Conservation (phyloP, 2,329 filamentous ascomycete species). For the Colletotrichum lindemuthianum region DNA sequence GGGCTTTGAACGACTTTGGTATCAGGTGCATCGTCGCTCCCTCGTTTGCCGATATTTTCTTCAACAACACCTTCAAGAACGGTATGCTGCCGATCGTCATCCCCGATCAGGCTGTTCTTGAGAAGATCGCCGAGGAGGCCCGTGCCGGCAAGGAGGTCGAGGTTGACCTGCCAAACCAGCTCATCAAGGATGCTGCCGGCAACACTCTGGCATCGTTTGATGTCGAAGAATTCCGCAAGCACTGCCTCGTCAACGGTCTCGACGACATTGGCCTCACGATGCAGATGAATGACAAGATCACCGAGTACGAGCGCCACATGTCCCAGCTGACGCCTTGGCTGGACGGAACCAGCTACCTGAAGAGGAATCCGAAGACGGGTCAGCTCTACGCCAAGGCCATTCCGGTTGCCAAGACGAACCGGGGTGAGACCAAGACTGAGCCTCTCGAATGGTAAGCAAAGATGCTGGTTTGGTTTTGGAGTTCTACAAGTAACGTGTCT, state of each 20-base stretch:
- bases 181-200: slow-evolving; percentile 80
- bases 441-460: slow-evolving; percentile 83
- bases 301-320: slow-evolving; percentile 81
- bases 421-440: slow-evolving; percentile 84
- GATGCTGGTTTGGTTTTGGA: slow-evolving; percentile 25
- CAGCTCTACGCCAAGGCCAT: slow-evolving; percentile 67
- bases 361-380: slow-evolving; percentile 64
- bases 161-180: slow-evolving; percentile 86
- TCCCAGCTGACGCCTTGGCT: slow-evolving; percentile 87
- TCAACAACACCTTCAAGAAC: slow-evolving; percentile 99
- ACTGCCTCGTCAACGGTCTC: slow-evolving; percentile 91
- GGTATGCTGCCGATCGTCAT: slow-evolving; percentile 93
- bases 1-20: slow-evolving; percentile 96
- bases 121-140: slow-evolving; percentile 80
- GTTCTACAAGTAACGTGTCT: slow-evolving; percentile 32
- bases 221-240: slow-evolving; percentile 92
- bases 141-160: slow-evolving; percentile 84
- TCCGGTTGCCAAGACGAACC: slow-evolving; percentile 87
- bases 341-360: slow-evolving; percentile 85
- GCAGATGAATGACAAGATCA: slow-evolving; percentile 90
- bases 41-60: slow-evolving; percentile 91
- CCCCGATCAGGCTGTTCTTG: slow-evolving; percentile 71
- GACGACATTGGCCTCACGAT: slow-evolving; percentile 97
- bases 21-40: slow-evolving; percentile 94
- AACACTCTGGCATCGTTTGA: slow-evolving; percentile 82